Conservation (phyloP, 176 grass and related monocot genomes). For the Microstegium vimineum region DNA sequence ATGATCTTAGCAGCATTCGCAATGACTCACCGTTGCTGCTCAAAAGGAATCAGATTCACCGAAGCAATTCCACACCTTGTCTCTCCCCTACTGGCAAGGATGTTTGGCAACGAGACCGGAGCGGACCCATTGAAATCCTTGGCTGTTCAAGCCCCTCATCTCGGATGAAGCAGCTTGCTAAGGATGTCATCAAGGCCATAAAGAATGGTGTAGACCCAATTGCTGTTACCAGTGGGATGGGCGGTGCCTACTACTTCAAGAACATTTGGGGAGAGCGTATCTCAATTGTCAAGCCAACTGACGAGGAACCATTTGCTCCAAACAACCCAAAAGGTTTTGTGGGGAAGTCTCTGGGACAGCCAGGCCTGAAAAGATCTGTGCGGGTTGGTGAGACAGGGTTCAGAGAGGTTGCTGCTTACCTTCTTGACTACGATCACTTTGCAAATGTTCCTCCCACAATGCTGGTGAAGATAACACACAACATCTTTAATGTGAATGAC, state of each 20-base stretch:
- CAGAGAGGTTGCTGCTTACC: slow-evolving; percentile 85
- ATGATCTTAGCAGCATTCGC: slow-evolving; percentile 85
- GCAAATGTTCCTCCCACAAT: slow-evolving; percentile 89
- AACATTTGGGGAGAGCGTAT: slow-evolving; percentile 66
- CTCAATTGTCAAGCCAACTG: slow-evolving; percentile 94
- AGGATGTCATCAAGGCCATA: slow-evolving; percentile 76
- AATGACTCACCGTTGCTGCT: slow-evolving; percentile 84
- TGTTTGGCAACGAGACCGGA: slow-evolving; percentile 50
- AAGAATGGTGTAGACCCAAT: slow-evolving; percentile 68
- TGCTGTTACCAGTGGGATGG: slow-evolving; percentile 74
- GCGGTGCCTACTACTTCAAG: slow-evolving; percentile 92
- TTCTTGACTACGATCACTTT: slow-evolving; percentile 66
- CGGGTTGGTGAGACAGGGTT: slow-evolving; percentile 90
- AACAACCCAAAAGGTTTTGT: slow-evolving; percentile 97
- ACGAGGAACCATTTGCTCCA: slow-evolving; percentile 95
- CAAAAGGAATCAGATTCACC: slow-evolving; percentile 70
- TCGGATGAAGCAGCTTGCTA: slow-evolving; percentile 73
- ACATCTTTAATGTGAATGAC: slow-evolving; percentile 76
- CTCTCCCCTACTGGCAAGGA: slow-evolving; percentile 76
- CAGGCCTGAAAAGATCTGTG: slow-evolving; percentile 91
- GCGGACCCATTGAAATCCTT: slow-evolving; percentile 75
- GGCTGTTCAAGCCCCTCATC: slow-evolving; percentile 64
- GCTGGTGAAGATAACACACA: slow-evolving; percentile 89
- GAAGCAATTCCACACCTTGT: slow-evolving; percentile 87
- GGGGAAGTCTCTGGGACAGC: slow-evolving; percentile 72